Base-by-base conservation (phyloP, 2,329 filamentous ascomycete species). In the Xylaria hypoxylon region DNA sequence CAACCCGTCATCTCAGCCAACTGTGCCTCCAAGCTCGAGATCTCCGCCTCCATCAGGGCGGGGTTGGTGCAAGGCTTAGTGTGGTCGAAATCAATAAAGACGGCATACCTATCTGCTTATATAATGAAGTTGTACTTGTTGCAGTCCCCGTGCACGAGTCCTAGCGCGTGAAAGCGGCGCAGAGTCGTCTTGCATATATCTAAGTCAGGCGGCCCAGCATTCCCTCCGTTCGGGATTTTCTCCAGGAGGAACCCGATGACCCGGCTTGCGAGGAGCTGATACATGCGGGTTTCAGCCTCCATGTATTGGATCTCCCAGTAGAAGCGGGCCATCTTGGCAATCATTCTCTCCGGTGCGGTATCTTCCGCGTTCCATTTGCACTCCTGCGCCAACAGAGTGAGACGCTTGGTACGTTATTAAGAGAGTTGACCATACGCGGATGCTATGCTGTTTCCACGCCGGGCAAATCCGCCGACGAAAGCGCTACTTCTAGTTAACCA, bases 161-260 rank as follows among this genome's bases (percentile, higher is more conserved):
- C 59, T 11, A 67, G 33, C 7, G n/a, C 17, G 47, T 70, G 68
- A 40, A 72, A 50, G 15, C 45, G 44, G 10, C 53, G n/a, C 35
- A 70, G 48, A 28, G 53, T 55, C n/a, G 40, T 19, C 52, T 67
- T 33, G 35, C 70, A 72, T 38, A 40, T 28, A 38, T 59, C 33
- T n/a, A 70, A 47, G 59, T 70, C 70, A 11, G 45, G 28, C 4
- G 55, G 26, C 24, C 48, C 47, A 15, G 70, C 66, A 56, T 45
- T 62, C 38, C 66, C 67, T 33, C 66, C 60, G 24, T 64, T 57
- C 10, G 8, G 6, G 11, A 71, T 15, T 13, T 70, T 67, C 68
- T 79, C 77, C 59, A 80, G 71, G 10, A 81, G 48, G 63, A 83
- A 80, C 6, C 80, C 79, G 55, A 82, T 80, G 15, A 80, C 76